A percentile compares a stretch with the other conserved stretches of the same genome.
Conservation (phyloP, 208 protist genomes). For the Trypanosoma cruzi region DNA sequence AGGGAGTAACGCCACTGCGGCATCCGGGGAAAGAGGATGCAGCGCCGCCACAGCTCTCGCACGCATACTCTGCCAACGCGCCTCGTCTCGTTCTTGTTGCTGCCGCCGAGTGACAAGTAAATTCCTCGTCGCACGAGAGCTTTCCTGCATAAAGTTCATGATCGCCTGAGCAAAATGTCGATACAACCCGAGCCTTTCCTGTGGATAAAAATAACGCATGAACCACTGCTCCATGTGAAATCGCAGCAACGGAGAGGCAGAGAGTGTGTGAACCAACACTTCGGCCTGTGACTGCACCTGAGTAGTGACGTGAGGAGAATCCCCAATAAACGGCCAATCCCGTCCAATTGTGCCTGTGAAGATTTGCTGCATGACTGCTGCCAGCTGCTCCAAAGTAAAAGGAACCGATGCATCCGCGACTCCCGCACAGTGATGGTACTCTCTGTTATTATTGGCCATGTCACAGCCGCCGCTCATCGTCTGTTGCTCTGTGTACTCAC, state of each 20-base stretch:
- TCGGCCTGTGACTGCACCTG: neutral
- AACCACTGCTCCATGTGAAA: neutral
- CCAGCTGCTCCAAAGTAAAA: constrained; percentile 9
- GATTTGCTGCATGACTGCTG: constrained; percentile 16
- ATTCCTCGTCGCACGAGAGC: constrained; percentile 8
- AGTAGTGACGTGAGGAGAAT: neutral
- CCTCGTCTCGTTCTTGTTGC: constrained; percentile 22
- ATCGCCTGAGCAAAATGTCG: neutral
- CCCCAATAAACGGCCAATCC: neutral
- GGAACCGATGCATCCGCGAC: too few species aligned
- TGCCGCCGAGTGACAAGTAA: constrained; percentile 12
- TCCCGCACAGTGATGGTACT: neutral
- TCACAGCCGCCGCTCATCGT: neutral
- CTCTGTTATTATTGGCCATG: neutral
- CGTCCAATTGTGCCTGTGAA: neutral
- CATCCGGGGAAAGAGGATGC: constrained; percentile 1
- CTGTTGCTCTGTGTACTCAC: constrained; percentile 8
- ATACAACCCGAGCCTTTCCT: neutral
- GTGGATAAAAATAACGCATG: neutral
- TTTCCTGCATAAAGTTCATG: neutral
- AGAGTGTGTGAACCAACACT: too few species aligned
- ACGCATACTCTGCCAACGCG: constrained; percentile 8
- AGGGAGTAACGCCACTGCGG: neutral
- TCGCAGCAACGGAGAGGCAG: neutral
- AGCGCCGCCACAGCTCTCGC: neutral